A percentile compares a stretch with the other conserved stretches of the same genome.
These are phyloP conservation scores for Mycena indigotica DNA, from an alignment of 768 basidiomycete genomes.

Conservation along the genomic window DNA sequence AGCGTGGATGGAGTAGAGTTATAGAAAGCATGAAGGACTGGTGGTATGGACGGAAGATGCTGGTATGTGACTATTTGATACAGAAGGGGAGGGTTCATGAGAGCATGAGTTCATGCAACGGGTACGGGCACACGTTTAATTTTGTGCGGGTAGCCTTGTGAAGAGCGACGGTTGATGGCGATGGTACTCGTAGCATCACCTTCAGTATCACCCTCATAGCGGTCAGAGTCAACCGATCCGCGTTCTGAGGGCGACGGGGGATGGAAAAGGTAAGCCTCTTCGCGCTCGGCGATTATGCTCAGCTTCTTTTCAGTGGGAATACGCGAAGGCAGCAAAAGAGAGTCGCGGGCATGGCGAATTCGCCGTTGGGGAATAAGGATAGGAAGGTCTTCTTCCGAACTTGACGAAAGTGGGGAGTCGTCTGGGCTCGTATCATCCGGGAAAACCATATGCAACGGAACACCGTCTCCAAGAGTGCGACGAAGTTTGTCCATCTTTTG, in stretches of 20 bases:
- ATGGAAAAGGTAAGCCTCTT: constrained; percentile 1
- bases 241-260: constrained; percentile 4
- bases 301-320: constrained; percentile 15
- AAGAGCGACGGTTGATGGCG: constrained; percentile 7
- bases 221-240: constrained; percentile 13
- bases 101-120: constrained; percentile 8
- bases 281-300: constrained; percentile 21
- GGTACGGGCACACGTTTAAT: constrained; percentile 19
- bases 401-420: constrained; percentile 5
- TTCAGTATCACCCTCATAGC: constrained; percentile 21
- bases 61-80: not conserved
- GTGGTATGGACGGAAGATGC: not conserved
- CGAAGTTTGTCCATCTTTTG: constrained; percentile 67
- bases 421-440: constrained; percentile 31
- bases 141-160: constrained; percentile 8
- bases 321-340: constrained; percentile 10
- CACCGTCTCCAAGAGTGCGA: constrained; percentile 61
- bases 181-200: constrained; percentile 3
- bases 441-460: constrained; percentile 65
- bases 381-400: constrained; percentile 14
- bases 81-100: not conserved
- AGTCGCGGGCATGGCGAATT: constrained; percentile 19
- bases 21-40: not conserved
- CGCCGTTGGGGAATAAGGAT: constrained; percentile 5
- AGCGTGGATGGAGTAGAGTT: not conserved